Evolutionary conservation across 2,329 filamentous ascomycete genomes (phyloP), one percentile per base, ranked within the genome.

Genomic region (Catunica adiposa): DNA sequence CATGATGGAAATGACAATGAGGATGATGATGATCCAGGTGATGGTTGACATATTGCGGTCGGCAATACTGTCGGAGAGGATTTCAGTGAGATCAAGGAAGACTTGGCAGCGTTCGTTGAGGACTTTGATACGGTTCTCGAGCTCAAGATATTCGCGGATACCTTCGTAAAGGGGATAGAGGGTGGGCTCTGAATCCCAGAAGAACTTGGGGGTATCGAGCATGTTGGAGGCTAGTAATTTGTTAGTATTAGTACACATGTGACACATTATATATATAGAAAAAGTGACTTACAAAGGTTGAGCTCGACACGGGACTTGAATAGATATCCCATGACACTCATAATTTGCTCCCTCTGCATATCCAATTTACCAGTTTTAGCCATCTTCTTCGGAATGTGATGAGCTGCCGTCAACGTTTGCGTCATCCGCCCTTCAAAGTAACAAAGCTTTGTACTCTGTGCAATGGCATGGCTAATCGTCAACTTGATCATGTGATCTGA

Each of bases 401-500:
- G 89, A 1, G 92, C 90, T 62, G 90, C 84, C 3, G 82, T 73
- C 89, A 98, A 96, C 1, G 94, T 96, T 63, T 87, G 79, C 53
- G 85, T 84, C 90, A 98, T 96, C 57, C 86, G 80, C 69, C 95
- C 92, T 67, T 98, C 92, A 63, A 98, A 98, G 66, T 92, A 88
- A 65, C 85, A 92, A 42, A 98, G 73, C 68, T 96, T 97, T 0
- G 92, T 98, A 67, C 89, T 96, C 69, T 98, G 92, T 0, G 89
- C 89, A 62, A 98, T 96, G 38, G 89, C 92, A 66, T 98, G 92
- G 67, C 86, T 94, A 72, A 98, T 98, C 34, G 90, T 89, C 15
- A 98, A 76, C 70, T 97, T 97, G 66, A 97, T 94, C 90, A 98
- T 97, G 70, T 98, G 92, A 70, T 98, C 92, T 26, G 76, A 79